A percentile compares a stretch with the other conserved stretches of the same genome.
These are phyloP conservation scores for Fusarium abutilonis DNA, from an alignment of 2,329 filamentous ascomycete genomes.

Conservation along the genomic window DNA sequence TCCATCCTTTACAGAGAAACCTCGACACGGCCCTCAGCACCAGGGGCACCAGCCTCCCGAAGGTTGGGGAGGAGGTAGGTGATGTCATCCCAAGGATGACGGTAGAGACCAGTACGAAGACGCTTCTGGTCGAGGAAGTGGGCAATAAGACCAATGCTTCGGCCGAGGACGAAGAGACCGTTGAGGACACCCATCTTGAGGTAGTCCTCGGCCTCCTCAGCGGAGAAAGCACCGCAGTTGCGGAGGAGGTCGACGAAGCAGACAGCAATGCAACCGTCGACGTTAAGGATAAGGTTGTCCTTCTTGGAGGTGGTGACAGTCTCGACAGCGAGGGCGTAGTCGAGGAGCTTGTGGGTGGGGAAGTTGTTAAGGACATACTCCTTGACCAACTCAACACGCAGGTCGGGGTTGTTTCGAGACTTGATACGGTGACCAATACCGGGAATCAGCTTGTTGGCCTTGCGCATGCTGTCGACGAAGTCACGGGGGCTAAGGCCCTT, in stretches of 20 bases:
- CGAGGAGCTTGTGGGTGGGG: conserved; percentile 96
- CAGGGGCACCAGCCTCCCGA: conserved; percentile 73
- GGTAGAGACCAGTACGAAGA: conserved; percentile 96
- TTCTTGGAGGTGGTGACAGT: conserved; percentile 99
- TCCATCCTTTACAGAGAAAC: conserved; percentile 72
- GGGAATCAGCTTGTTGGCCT: conserved; percentile 99
- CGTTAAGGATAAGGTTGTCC: conserved; percentile 99
- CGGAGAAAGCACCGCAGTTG: conserved; percentile 96
- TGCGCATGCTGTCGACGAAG: conserved; percentile 98
- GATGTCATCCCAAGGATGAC: conserved; percentile 99
- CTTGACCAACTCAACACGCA: conserved; percentile 99
- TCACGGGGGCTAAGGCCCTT: conserved; percentile 98
- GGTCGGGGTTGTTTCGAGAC: conserved; percentile 99
- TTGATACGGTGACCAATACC: conserved; percentile 99
- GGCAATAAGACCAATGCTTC: conserved; percentile 98
- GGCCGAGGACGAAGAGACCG: conserved; percentile 97
- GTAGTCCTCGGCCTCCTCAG: conserved; percentile 98
- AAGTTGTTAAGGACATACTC: conserved; percentile 98
- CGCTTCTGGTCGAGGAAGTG: conserved; percentile 99
- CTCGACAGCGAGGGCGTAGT: conserved; percentile 98
- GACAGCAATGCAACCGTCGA: conserved; percentile 96
- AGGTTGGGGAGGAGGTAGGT: conserved; percentile 91
- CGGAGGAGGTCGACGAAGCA: conserved; percentile 98
- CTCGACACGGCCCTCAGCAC: conserved; percentile 87
- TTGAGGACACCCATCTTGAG: conserved; percentile 99